phyloP scores from a whole-genome alignment of 75 land plant species.

The Isoetes taiwanensis region DNA sequence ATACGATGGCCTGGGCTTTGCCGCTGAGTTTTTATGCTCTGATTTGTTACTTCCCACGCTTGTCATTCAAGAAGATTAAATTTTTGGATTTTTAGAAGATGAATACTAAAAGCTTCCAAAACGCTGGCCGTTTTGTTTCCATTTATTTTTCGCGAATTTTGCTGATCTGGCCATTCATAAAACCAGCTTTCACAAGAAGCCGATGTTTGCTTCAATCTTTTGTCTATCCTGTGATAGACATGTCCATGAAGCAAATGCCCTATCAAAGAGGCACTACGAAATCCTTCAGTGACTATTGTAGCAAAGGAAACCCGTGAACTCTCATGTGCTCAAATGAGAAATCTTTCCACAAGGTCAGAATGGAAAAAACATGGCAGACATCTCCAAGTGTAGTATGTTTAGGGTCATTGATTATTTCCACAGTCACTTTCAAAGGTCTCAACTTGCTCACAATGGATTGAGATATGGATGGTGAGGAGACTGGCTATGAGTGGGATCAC shows the following conservation, averaged over 20 bases:
- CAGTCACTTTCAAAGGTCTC: slow-evolving; percentile 67
- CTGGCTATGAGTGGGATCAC: slow-evolving; percentile 23
- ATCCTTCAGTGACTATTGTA: slow-evolving; percentile 62
- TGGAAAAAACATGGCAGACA: slow-evolving; percentile 31
- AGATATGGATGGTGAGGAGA: slow-evolving; percentile 29
- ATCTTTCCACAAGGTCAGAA: slow-evolving; percentile 56
- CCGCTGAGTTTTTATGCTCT: too few relatives aligned
- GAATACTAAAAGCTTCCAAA: too few relatives aligned
- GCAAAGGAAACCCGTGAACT: slow-evolving; percentile 41
- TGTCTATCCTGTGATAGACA: slow-evolving; percentile 81
- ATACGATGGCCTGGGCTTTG: too few relatives aligned
- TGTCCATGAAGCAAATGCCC: slow-evolving; percentile 68
- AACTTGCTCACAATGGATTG: slow-evolving; percentile 66
- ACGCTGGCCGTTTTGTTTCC: too few relatives aligned
- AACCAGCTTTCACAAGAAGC: too few relatives aligned
- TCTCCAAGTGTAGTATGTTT: slow-evolving; percentile 28
- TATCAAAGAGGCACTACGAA: slow-evolving; percentile 48
- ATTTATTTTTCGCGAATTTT: too few relatives aligned
- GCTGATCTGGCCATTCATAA: too few relatives aligned
- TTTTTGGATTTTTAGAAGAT: too few relatives aligned
- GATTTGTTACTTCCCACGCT: too few relatives aligned
- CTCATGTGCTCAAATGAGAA: slow-evolving; percentile 45
- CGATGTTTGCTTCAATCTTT: slow-evolving; percentile 51
- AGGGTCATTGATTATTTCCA: slow-evolving; percentile 43
- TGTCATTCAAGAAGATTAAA: too few relatives aligned